Conservation (phyloP, 768 basidiomycete species). For the Glaciozyma martinii region DNA sequence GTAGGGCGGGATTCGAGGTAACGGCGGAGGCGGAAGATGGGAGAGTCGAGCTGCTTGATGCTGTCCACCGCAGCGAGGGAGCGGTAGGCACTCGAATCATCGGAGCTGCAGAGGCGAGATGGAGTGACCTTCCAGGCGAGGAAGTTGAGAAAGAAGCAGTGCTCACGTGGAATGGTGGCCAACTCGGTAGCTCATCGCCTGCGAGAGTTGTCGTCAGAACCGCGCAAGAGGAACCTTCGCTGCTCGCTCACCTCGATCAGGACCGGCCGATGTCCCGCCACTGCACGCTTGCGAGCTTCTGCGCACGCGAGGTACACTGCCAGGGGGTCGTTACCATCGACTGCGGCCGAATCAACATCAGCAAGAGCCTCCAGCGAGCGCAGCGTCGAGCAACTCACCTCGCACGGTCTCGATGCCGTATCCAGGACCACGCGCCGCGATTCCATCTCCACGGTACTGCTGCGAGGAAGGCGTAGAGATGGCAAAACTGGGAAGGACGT, state of each 20-base stretch:
- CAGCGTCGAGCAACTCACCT: slow-evolving; percentile 41
- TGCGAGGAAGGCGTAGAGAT: slow-evolving; percentile 85
- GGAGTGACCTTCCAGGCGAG: neutral
- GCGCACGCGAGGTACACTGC: slow-evolving; percentile 67
- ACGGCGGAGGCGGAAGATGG: slow-evolving; percentile 51
- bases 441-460: slow-evolving; percentile 86
- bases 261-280: slow-evolving; percentile 71
- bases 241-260: slow-evolving; percentile 50
- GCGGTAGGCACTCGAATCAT: slow-evolving; percentile 91
- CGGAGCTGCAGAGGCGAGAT: slow-evolving; percentile 66
- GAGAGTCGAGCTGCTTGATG: slow-evolving; percentile 58
- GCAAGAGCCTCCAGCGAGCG: slow-evolving; percentile 61
- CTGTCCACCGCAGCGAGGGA: slow-evolving; percentile 83
- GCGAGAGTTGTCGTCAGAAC: neutral
- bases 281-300: slow-evolving; percentile 61
- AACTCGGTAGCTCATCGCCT: slow-evolving; percentile 47
- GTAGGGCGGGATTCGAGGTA: slow-evolving; percentile 57
- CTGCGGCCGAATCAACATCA: slow-evolving; percentile 41
- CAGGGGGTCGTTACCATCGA: slow-evolving; percentile 80
- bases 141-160: neutral
- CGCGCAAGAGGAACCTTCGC: neutral
- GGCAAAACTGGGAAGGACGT: slow-evolving; percentile 50
- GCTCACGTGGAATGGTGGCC: slow-evolving; percentile 73
- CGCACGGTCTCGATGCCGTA: slow-evolving; percentile 86
- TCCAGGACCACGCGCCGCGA: slow-evolving; percentile 79